Evolutionary conservation across 768 basidiomycete species (phyloP), one percentile per base, ranked within the genome.

Genomic region (Leucosporidium scottii): DNA sequence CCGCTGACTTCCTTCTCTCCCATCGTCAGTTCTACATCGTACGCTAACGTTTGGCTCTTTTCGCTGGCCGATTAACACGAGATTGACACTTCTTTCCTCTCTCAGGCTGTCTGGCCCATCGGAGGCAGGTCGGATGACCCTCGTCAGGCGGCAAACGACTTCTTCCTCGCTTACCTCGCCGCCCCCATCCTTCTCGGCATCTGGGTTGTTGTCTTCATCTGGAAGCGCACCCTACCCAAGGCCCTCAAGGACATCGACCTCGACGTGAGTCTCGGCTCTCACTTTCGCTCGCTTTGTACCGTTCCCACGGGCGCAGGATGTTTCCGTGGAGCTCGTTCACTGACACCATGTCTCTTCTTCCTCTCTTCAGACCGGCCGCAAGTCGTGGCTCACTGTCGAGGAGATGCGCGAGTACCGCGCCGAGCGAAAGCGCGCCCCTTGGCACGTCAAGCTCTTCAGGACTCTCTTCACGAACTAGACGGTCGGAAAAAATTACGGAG

Each of bases 201-300:
- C 68, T 76, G 68, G 61, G 53, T 71, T 34, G 57, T 59, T 49
- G 74, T 65, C 3, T 71, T 28, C 63, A 25, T 68, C 67, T 74
- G 65, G 67, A 72, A 73, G 68, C 67, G 75, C 21, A 70, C 68
- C 0, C 55, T 65, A 0, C 73, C 74, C 5, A 36, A 61, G 47
- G 70, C 67, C 49, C 65, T 57, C 10, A 57, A 62, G 61, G 72
- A 76, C 50, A 74, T 76, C 51, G 74, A 75, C 61, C 61, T 76
- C 57, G 70, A 72, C 67, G 62, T 63, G 25, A 36, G 61, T 59
- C 18, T 21, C 2, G 5, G 30, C 30, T 4, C 7, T 34, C 34
- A 10, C 20, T 34, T 10, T 34, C 34, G n/a, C n/a, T n/a, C n/a
- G n/a, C n/a, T n/a, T n/a, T n/a, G n/a, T n/a, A n/a, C n/a, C n/a